Percentiles rank a stretch among this genome's conserved stretches.
Evolutionary conservation across 768 basidiomycete genomes (phyloP).

Genomic region (Agrocybe praecox): DNA sequence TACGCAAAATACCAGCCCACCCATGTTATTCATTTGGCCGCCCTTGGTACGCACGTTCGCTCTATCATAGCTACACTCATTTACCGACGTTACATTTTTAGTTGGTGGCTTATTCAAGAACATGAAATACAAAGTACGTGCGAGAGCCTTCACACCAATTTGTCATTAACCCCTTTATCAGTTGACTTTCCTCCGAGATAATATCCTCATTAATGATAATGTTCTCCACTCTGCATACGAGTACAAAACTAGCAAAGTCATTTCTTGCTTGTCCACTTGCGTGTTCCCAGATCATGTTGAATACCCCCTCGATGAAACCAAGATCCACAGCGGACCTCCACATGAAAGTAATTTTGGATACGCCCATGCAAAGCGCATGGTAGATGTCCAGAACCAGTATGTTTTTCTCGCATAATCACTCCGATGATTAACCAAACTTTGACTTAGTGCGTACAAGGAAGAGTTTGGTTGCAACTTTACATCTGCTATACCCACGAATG

Average conservation of each 20-base stretch:
- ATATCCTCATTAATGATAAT: slow-evolving; percentile 94
- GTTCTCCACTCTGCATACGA: slow-evolving; percentile 78
- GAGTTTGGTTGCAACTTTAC: slow-evolving; percentile 95
- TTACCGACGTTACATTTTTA: slow-evolving; percentile 27
- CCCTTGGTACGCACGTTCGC: slow-evolving; percentile 63
- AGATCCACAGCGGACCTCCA: slow-evolving; percentile 91
- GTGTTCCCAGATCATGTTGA: slow-evolving; percentile 96
- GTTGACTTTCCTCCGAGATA: slow-evolving; percentile 93
- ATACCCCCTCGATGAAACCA: slow-evolving; percentile 91
- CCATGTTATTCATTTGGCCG: slow-evolving; percentile 95
- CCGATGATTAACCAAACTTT: not conserved
- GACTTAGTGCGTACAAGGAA: slow-evolving; percentile 86
- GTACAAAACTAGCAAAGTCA: slow-evolving; percentile 70
- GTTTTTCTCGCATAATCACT: slow-evolving; percentile 19
- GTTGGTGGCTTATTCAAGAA: slow-evolving; percentile 96
- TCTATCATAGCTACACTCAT: not conserved
- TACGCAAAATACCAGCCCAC: slow-evolving; percentile 94
- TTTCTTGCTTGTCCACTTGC: slow-evolving; percentile 96
- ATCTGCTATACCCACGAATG: slow-evolving; percentile 94
- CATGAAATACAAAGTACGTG: slow-evolving; percentile 87
- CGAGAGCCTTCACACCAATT: not conserved
- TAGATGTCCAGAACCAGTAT: slow-evolving; percentile 94
- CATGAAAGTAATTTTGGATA: slow-evolving; percentile 97
- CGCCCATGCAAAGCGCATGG: slow-evolving; percentile 93
- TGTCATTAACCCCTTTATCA: slow-evolving; percentile 24